phyloP scores from a whole-genome alignment of 805 yeast genomes.

The Saturnispora zaruensis region DNA sequence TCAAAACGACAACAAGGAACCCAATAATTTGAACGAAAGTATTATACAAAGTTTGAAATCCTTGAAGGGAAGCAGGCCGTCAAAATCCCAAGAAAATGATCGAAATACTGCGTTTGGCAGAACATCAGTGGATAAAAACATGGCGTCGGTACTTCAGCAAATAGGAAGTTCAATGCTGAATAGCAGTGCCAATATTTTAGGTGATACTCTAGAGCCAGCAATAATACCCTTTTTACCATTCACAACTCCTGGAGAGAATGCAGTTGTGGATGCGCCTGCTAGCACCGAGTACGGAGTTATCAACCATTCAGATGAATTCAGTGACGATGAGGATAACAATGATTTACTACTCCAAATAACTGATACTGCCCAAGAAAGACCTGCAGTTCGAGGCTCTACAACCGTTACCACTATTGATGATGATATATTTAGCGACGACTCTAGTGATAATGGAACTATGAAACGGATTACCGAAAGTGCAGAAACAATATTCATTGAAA shows the following conservation, averaged over 20 bases:
- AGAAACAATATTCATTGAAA: neutral
- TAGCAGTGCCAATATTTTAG: neutral
- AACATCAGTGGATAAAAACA: neutral
- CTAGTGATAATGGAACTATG: conserved; percentile 21
- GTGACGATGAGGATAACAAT: conserved; percentile 7
- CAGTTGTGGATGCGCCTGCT: neutral
- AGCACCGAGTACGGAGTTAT: neutral
- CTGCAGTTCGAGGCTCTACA: neutral
- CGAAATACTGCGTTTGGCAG: neutral
- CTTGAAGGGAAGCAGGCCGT: neutral
- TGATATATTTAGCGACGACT: conserved; percentile 26
- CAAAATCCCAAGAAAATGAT: neutral
- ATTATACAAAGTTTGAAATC: conserved; percentile 5
- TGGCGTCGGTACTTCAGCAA: conserved; percentile 4
- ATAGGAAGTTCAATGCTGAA: conserved; percentile 4
- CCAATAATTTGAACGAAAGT: conserved; percentile 7
- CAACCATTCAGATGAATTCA: conserved; percentile 3
- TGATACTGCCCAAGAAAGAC: neutral
- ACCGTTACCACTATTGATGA: neutral
- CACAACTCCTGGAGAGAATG: neutral
- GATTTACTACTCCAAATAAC: neutral
- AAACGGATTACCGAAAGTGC: neutral
- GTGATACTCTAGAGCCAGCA: neutral
- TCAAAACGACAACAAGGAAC: neutral
- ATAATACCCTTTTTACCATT: neutral